These are phyloP conservation scores for Friedmanniomyces simplex DNA, from an alignment of 495 filamentous ascomycete genomes.

Conservation along the genomic window DNA sequence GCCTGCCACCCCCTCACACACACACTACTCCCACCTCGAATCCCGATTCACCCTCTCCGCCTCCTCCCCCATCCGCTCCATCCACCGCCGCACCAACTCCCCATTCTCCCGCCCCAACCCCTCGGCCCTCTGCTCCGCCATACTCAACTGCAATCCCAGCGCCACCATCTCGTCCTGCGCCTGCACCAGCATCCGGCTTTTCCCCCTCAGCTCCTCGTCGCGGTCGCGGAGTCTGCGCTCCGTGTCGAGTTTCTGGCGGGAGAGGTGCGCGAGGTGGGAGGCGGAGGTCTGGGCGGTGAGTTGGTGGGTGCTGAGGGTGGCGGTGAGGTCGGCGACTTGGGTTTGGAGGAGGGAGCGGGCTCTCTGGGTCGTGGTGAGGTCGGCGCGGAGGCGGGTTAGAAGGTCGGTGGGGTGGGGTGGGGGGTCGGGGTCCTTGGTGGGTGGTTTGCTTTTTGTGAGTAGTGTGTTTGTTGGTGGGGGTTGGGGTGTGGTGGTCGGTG, in stretches of 20 bases:
- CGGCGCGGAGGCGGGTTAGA: slow-evolving; percentile 25
- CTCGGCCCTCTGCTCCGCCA: slow-evolving; percentile 60
- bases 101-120: slow-evolving; percentile 73
- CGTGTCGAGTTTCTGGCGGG: slow-evolving; percentile 50
- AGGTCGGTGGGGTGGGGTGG: slow-evolving; percentile 6
- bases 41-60: slow-evolving; percentile 77
- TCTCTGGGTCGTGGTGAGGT: slow-evolving; percentile 32
- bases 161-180: slow-evolving; percentile 86
- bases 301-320: slow-evolving; percentile 28
- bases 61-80: slow-evolving; percentile 74
- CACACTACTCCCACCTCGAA: slow-evolving; percentile 31
- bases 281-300: slow-evolving; percentile 28
- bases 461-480: neutral
- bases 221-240: slow-evolving; percentile 59
- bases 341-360: slow-evolving; percentile 25
- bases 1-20: no score
- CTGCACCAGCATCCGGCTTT: slow-evolving; percentile 71
- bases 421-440: slow-evolving; percentile 6
- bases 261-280: slow-evolving; percentile 50
- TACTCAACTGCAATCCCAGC: slow-evolving; percentile 75
- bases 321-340: slow-evolving; percentile 21
- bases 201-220: slow-evolving; percentile 75
- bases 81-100: slow-evolving; percentile 81
- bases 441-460: slow-evolving; percentile 5
- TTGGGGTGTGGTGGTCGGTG: slow-evolving; percentile 6